phyloP scores from a whole-genome alignment of 2,329 filamentous ascomycete species.

The Hypoxylon sp. region DNA sequence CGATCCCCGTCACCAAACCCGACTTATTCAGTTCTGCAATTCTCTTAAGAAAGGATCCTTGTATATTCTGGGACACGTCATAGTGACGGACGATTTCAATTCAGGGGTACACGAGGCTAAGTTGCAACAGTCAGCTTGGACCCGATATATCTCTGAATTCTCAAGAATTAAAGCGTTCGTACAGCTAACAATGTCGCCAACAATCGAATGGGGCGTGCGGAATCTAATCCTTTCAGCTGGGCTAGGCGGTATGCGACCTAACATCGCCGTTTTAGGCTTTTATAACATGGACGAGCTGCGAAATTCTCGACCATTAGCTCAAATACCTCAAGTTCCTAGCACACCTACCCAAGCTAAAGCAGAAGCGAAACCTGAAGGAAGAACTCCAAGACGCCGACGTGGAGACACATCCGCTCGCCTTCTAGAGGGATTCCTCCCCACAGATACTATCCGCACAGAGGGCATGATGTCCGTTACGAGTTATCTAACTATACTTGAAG shows the following conservation, averaged over 20 bases:
- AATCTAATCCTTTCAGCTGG: slow-evolving; percentile 87
- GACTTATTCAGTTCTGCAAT: slow-evolving; percentile 92
- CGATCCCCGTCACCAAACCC: slow-evolving; percentile 83
- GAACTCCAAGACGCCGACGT: slow-evolving; percentile 58
- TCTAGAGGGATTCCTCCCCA: slow-evolving; percentile 73
- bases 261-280: slow-evolving; percentile 85
- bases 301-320: slow-evolving; percentile 68
- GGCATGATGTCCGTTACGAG: slow-evolving; percentile 77
- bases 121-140: slow-evolving; percentile 85
- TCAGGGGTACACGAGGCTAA: slow-evolving; percentile 85
- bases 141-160: slow-evolving; percentile 85
- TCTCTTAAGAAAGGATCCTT: slow-evolving; percentile 89
- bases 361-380: slow-evolving; percentile 53
- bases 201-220: slow-evolving; percentile 86
- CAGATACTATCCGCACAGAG: slow-evolving; percentile 78
- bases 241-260: slow-evolving; percentile 88
- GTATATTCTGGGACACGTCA: slow-evolving; percentile 89
- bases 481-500: slow-evolving; percentile 87
- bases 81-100: slow-evolving; percentile 86
- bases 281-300: slow-evolving; percentile 85
- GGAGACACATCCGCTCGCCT: slow-evolving; percentile 70
- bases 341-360: slow-evolving; percentile 56
- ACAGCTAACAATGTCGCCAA: slow-evolving; percentile 86
- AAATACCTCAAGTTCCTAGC: slow-evolving; percentile 67
- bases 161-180: slow-evolving; percentile 91